Evolutionary conservation across 2,329 filamentous ascomycete genomes (phyloP).

Genomic region (Pezicula radicicola): DNA sequence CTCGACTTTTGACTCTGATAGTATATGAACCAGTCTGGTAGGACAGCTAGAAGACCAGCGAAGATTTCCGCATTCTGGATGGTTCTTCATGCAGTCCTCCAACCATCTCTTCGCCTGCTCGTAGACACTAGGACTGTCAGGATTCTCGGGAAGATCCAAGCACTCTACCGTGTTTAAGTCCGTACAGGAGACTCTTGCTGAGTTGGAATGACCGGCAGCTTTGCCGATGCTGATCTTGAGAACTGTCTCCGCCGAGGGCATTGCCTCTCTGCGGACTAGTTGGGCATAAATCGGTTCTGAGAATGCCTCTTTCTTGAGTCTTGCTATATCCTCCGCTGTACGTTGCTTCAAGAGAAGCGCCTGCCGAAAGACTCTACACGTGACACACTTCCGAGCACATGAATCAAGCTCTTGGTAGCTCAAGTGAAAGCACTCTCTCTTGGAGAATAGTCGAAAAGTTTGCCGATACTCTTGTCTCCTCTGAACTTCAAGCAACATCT

Average conservation of each 20-base stretch:
- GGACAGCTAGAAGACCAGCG: neutral
- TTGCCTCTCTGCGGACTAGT: neutral
- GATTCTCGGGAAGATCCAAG: neutral
- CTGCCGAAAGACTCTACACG: neutral
- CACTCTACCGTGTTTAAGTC: neutral
- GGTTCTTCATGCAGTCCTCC: neutral
- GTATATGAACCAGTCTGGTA: neutral
- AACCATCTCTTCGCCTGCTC: neutral
- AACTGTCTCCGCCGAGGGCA: neutral
- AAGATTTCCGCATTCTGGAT: neutral
- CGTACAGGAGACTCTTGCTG: neutral
- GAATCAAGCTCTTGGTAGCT: neutral
- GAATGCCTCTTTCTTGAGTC: neutral
- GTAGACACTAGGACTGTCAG: neutral
- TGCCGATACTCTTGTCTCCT: neutral
- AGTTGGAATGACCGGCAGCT: neutral
- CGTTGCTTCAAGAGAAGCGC: neutral
- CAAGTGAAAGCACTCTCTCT: neutral
- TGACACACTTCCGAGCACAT: neutral
- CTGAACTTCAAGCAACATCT: neutral
- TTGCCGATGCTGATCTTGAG: neutral
- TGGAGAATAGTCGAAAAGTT: neutral
- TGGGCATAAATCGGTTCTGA: neutral
- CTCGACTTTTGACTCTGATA: neutral
- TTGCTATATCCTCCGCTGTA: neutral